phyloP scores from a whole-genome alignment of 805 yeast genomes.

The Sugiyamaella americana region DNA sequence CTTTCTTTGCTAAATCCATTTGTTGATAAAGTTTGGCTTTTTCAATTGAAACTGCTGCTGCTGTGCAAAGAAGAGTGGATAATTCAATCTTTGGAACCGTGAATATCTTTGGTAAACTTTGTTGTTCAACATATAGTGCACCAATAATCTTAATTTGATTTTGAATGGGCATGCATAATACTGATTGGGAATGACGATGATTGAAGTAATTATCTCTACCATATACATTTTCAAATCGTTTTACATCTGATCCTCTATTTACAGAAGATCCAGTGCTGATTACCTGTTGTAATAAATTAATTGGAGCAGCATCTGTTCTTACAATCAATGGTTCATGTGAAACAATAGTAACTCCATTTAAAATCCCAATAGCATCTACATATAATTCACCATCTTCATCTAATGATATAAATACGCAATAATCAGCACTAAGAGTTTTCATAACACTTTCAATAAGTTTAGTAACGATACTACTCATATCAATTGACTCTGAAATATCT shows the following conservation, averaged over 20 bases:
- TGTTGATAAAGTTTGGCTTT: conserved; percentile 43
- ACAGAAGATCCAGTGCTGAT: conserved; percentile 35
- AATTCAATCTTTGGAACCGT: conserved; percentile 36
- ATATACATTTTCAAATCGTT: conserved; percentile 32
- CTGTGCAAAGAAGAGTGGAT: conserved; percentile 41
- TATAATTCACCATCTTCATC: conserved; percentile 29
- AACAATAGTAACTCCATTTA: conserved; percentile 27
- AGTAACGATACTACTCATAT: conserved; percentile 34
- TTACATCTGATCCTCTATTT: conserved; percentile 35
- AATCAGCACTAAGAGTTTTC: conserved; percentile 35
- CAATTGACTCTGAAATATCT: conserved; percentile 44
- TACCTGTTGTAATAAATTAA: conserved; percentile 35
- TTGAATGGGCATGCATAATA: conserved; percentile 43
- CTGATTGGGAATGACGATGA: conserved; percentile 32
- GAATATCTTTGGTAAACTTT: conserved; percentile 27
- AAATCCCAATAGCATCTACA: conserved; percentile 29
- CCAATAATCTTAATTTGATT: conserved; percentile 40
- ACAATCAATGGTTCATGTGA: conserved; percentile 36
- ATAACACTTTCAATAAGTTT: conserved; percentile 38
- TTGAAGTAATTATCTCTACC: conserved; percentile 39
- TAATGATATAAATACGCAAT: conserved; percentile 30
- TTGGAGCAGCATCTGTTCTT: conserved; percentile 41
- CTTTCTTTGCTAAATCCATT: conserved; percentile 36
- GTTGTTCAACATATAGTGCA: conserved; percentile 41
- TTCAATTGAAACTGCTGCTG: conserved; percentile 47